Evolutionary conservation across 1,139 yeast species (phyloP).

Genomic region (Debaryomyces sp.): DNA sequence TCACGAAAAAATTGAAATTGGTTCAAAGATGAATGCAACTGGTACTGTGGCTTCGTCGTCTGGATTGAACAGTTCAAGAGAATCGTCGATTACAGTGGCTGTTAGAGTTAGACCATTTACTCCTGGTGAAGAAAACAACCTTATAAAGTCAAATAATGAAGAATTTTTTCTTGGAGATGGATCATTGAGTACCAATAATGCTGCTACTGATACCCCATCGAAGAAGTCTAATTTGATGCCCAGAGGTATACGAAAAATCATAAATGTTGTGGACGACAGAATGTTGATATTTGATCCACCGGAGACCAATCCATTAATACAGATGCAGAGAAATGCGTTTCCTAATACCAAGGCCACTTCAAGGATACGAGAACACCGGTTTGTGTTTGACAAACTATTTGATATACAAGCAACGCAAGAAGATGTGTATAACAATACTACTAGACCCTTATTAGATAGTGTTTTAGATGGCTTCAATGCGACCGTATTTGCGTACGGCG

Average conservation of each 20-base stretch:
- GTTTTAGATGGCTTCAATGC: slow-evolving; percentile 86
- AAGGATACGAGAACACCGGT: slow-evolving; percentile 73
- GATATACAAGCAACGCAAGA: slow-evolving; percentile 66
- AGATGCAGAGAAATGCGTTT: slow-evolving; percentile 61
- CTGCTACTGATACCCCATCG: slow-evolving; percentile 12
- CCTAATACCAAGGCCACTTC: slow-evolving; percentile 40
- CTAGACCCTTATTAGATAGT: slow-evolving; percentile 71
- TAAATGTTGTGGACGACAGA: slow-evolving; percentile 83
- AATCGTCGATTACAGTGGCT: slow-evolving; percentile 75
- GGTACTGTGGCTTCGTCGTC: slow-evolving; percentile 1
- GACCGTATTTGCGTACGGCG: slow-evolving; percentile 96
- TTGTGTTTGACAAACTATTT: slow-evolving; percentile 80
- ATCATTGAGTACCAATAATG: slow-evolving; percentile 32
- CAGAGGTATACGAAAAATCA: slow-evolving; percentile 66
- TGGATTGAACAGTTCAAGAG: slow-evolving; percentile 27
- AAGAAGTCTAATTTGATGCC: slow-evolving; percentile 29
- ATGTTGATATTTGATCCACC: slow-evolving; percentile 93
- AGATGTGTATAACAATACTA: slow-evolving; percentile 67
- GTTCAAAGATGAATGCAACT: slow-evolving; percentile 4
- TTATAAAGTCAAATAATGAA: slow-evolving; percentile 39
- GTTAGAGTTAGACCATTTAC: slow-evolving; percentile 90
- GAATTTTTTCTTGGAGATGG: slow-evolving; percentile 61
- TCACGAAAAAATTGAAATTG: slow-evolving; percentile 3
- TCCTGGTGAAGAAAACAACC: slow-evolving; percentile 49
- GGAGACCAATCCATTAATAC: slow-evolving; percentile 66